Base-by-base conservation (phyloP, 2,329 filamentous ascomycete species). In the Talaromyces marneffei region DNA sequence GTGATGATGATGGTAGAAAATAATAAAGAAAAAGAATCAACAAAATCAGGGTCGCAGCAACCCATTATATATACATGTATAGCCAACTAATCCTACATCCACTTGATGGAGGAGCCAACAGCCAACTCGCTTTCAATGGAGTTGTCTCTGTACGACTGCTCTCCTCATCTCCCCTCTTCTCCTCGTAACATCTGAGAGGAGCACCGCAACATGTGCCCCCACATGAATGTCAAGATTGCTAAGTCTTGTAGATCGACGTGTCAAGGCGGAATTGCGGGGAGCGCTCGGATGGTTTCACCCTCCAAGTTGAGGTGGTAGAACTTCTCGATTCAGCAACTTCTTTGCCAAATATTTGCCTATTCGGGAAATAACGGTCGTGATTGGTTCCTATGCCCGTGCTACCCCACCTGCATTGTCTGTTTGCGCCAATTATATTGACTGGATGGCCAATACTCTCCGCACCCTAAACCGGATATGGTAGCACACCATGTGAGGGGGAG, bases 401-500 rank as follows among this genome's bases (percentile, higher is more conserved):
- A 8, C 16, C 9, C 39, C 54, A 20, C 18, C 14, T 18, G 2
- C 8, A 2, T 14, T 44, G 12, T 2, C 1, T 16, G n/a, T 23
- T 1, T 4, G 14, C 25, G 44, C 44, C 25, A 48, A 48, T 48
- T 25, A 48, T 1, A 1, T 9, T 29, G 44, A n/a, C n/a, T n/a
- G n/a, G n/a, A n/a, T n/a, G n/a, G n/a, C n/a, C n/a, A n/a, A n/a
- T n/a, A n/a, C n/a, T 58, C 60, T 29, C 60, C 60, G 44, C 60
- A 59, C 55, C 1, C 60, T 58, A 62, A 29, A 4, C 54, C 27
- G 1, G 1, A 53, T 53, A 29, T 7, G 20, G 35, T 12, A 44
- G 20, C 3, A 10, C 31, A 23, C 20, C 14, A 48, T 33, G 46
- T 62, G 60, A 59, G 60, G 55, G 46, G 60, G 54, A 46, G 46